Base-by-base conservation (phyloP, 2,329 filamentous ascomycete genomes). In the Celoporthe dispersa region DNA sequence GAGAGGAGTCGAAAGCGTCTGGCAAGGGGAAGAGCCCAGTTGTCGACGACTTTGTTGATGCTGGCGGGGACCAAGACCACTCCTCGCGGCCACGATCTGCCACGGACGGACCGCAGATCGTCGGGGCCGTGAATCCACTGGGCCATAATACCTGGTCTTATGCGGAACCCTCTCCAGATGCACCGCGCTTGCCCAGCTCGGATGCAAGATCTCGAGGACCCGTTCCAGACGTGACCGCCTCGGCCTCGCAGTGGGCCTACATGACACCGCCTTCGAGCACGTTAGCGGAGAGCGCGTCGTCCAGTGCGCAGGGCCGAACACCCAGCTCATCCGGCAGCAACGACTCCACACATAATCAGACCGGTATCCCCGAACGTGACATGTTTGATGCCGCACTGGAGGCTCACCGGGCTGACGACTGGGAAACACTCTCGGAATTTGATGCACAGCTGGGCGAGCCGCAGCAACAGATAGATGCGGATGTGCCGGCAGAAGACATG, bases 61-160 rank as follows among this genome's bases (percentile, higher is more conserved):
- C 19, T 2, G 66, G 51, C 62, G 61, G n/a, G 68, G 55, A 62
- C 69, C 73, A 39, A 72, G 71, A 60, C 72, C 60, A 71, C 31
- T 61, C 74, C 7, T 68, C 76, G 25, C 80, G 88, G 51, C 86
- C 85, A 25, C 82, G 88, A 59, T 83, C 88, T 37, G 81, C 84
- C 64, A 90, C 88, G 0, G 88, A 90, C 74, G 88, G 88, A 0
- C 86, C 86, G 4, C 81, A 80, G 59, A 75, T 78, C 7, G 80
- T 79, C 4, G 79, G 81, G 11, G 78, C 78, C 2, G 79, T 84
- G 67, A 85, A 88, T 65, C 85, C 86, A 0, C 76, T 90, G 22
- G 88, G 84, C 1, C 87, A 87, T 75, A 89, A 89, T 72, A 90
- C 80, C 73, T 91, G 88, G 89, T 84, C 84, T 0, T 90, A 90